Percentiles rank a stretch among this genome's conserved stretches.
These are phyloP conservation scores for Lyophyllum decastes DNA, from an alignment of 768 basidiomycete species.

Conservation along the genomic window DNA sequence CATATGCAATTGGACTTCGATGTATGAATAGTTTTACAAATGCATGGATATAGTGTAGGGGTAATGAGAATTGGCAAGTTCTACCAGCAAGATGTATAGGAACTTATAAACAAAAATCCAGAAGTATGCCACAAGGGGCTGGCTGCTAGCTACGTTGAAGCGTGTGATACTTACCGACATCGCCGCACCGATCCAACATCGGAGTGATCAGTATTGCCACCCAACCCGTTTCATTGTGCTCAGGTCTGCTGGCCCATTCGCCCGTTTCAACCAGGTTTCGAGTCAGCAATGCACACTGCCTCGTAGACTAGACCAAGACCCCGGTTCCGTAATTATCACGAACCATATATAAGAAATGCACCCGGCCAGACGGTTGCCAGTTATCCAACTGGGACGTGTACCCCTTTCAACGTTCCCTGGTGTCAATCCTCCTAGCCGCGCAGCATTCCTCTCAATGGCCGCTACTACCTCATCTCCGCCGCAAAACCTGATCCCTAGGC, in stretches of 20 bases:
- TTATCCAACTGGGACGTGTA: not conserved
- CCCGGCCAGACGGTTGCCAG: not conserved
- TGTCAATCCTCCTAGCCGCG: not conserved
- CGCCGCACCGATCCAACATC: not conserved
- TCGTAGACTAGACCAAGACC: not conserved
- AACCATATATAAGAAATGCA: not conserved
- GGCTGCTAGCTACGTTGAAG: not conserved
- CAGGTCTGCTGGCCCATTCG: not conserved
- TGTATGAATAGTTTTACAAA: not conserved
- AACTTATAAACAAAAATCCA: no score
- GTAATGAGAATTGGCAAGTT: no score
- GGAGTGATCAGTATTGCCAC: not conserved
- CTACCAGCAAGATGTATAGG: no score
- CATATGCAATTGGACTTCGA: not conserved
- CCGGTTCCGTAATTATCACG: not conserved
- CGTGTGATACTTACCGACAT: not conserved
- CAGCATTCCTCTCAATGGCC: slow-evolving; percentile 9
- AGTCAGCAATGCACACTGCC: slow-evolving; percentile 4
- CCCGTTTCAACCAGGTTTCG: not conserved
- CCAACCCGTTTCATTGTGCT: not conserved
- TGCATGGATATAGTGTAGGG: not conserved
- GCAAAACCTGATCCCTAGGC: slow-evolving; percentile 40
- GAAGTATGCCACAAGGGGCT: no score
- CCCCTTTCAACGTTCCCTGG: not conserved
- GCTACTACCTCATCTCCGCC: not conserved